Evolutionary conservation across 2,329 filamentous ascomycete genomes (phyloP).

Genomic region (Colletotrichum brevisporum): DNA sequence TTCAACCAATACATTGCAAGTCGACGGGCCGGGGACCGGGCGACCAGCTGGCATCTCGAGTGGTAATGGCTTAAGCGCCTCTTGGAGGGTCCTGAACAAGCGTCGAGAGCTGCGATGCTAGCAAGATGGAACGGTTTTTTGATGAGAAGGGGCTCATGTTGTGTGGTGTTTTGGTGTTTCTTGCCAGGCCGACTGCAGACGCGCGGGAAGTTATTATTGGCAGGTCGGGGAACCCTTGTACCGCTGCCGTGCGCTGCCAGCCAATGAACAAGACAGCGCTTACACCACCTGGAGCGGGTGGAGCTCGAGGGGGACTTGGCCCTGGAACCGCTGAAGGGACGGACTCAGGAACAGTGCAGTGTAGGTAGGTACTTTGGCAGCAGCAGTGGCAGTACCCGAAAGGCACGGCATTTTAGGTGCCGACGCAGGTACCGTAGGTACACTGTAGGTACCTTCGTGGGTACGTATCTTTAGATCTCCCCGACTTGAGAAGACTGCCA

Average conservation of each 20-base stretch:
- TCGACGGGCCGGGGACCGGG: slow-evolving; percentile 5
- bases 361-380: neutral
- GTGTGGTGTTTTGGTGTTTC: slow-evolving; percentile 38
- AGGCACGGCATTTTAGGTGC: too few relatives aligned
- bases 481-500: too few relatives aligned
- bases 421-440: neutral
- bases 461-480: neutral
- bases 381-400: neutral
- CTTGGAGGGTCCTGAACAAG: neutral
- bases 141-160: slow-evolving; percentile 8
- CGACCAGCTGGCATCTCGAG: neutral
- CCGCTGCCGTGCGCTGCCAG: slow-evolving; percentile 7
- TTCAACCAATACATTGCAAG: slow-evolving; percentile 30
- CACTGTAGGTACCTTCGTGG: neutral
- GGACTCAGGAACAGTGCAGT: neutral
- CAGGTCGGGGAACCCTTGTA: slow-evolving; percentile 23
- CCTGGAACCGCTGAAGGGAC: neutral
- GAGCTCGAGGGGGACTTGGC: slow-evolving; percentile 12
- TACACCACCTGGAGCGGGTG: slow-evolving; percentile 33
- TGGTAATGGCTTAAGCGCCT: slow-evolving; percentile 37
- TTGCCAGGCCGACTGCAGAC: slow-evolving; percentile 28
- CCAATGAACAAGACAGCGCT: slow-evolving; percentile 40
- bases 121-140: slow-evolving; percentile 8
- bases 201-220: slow-evolving; percentile 43
- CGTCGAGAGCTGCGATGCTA: slow-evolving; percentile 1